These are phyloP conservation scores for Phialocephala subalpina DNA, from an alignment of 2,329 filamentous ascomycete genomes.

Conservation along the genomic window DNA sequence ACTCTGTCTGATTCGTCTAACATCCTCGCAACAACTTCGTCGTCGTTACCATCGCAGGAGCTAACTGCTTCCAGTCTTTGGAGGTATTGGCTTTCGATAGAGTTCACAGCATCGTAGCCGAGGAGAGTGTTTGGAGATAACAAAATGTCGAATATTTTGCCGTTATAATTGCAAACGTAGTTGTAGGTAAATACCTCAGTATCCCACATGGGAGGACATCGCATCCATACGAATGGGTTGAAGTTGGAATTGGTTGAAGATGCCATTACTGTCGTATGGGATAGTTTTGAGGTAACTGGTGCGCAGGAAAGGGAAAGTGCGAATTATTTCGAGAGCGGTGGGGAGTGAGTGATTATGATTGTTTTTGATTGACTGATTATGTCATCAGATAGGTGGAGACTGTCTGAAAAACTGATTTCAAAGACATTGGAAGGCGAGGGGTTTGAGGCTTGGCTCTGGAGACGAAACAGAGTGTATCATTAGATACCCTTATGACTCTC, in stretches of 20 bases:
- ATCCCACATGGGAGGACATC: not conserved
- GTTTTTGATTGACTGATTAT: too few relatives aligned
- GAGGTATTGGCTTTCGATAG: not conserved
- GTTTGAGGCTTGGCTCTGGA: too few relatives aligned
- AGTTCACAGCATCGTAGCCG: not conserved
- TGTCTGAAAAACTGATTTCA: too few relatives aligned
- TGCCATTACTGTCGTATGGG: not conserved
- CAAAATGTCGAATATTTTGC: not conserved
- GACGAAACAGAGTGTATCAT: too few relatives aligned
- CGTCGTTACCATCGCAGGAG: not conserved
- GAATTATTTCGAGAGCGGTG: too few relatives aligned
- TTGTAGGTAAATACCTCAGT: conserved; percentile 7
- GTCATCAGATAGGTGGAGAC: too few relatives aligned
- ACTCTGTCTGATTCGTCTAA: not conserved
- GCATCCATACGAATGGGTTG: conserved; percentile 2
- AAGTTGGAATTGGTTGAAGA: conserved; percentile 10
- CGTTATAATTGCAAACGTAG: conserved; percentile 1
- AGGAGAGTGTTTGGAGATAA: not conserved
- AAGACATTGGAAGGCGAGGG: too few relatives aligned
- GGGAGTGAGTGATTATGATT: too few relatives aligned
- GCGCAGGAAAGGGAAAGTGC: too few relatives aligned
- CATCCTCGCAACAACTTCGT: not conserved
- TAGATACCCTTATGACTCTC: too few relatives aligned
- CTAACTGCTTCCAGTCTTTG: conserved; percentile 1
- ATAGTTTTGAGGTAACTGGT: not conserved